Percentiles rank a stretch among this genome's conserved stretches.
These are phyloP conservation scores for Metarhizium sp. DNA, from an alignment of 2,329 filamentous ascomycete species.

Conservation along the genomic window DNA sequence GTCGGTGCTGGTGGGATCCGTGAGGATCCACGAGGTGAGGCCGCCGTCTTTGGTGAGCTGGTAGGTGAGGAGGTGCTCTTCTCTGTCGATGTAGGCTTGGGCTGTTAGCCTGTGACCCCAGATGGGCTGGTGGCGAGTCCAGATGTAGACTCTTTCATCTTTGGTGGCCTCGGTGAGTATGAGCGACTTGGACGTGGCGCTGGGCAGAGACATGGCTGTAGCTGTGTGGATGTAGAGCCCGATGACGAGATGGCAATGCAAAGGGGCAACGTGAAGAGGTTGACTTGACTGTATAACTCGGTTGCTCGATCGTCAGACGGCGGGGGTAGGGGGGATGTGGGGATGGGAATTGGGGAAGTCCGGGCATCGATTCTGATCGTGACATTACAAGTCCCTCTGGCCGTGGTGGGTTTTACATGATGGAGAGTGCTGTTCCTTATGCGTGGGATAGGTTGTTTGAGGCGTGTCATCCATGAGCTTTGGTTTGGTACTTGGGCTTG, in stretches of 20 bases:
- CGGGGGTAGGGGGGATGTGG: too few species aligned
- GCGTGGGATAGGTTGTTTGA: too few species aligned
- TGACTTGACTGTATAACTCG: neutral
- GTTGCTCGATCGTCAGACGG: too few species aligned
- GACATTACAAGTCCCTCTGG: too few species aligned
- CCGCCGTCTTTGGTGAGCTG: conserved; percentile 50
- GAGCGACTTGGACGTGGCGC: conserved; percentile 14
- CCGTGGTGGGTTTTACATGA: too few species aligned
- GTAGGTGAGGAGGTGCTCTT: conserved; percentile 45
- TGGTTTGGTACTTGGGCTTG: too few species aligned
- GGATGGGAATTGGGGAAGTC: too few species aligned
- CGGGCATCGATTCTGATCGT: too few species aligned
- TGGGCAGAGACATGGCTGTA: conserved; percentile 9
- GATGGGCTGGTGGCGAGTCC: conserved; percentile 42
- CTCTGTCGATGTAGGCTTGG: conserved; percentile 49
- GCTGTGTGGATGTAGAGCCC: neutral
- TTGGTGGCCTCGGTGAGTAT: conserved; percentile 46
- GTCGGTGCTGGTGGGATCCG: conserved; percentile 14
- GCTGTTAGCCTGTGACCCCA: conserved; percentile 51
- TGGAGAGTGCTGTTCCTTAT: too few species aligned
- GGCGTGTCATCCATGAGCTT: too few species aligned
- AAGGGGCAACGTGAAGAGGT: neutral
- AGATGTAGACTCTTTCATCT: conserved; percentile 44
- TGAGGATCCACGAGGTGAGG: conserved; percentile 56
- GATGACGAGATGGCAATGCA: neutral